phyloP scores from a whole-genome alignment of 306 rosid species.

The Albizia julibrissin region DNA sequence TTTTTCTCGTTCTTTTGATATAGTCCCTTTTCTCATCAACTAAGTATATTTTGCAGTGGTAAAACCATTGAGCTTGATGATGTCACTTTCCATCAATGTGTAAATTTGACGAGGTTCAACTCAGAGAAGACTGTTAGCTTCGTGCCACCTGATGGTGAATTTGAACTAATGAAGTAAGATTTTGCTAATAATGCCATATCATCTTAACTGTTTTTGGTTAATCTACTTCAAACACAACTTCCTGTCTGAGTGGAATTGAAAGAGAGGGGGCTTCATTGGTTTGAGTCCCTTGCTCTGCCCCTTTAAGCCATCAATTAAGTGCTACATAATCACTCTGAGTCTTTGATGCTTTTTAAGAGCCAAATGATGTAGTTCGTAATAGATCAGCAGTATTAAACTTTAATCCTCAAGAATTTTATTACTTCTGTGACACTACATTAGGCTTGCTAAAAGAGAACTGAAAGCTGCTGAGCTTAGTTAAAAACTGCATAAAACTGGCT shows the following conservation, averaged over 20 bases:
- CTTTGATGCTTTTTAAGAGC: neutral
- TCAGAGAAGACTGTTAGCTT: constrained; percentile 93
- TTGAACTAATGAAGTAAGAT: constrained; percentile 89
- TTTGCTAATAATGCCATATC: constrained; percentile 1
- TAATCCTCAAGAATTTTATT: neutral
- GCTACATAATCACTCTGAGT: neutral
- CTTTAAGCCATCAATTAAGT: neutral
- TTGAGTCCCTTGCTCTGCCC: constrained; percentile 2
- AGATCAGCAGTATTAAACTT: neutral
- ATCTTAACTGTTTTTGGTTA: constrained; percentile 1
- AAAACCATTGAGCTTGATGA: constrained; percentile 93
- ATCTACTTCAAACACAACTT: constrained; percentile 23
- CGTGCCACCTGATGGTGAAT: constrained; percentile 97
- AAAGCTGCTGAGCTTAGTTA: neutral
- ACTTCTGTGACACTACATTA: neutral
- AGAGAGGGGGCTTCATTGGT: neutral
- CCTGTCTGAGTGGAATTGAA: neutral
- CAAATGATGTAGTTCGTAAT: neutral
- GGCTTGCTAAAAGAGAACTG: neutral
- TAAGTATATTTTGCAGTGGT: constrained; percentile 57
- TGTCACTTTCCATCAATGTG: constrained; percentile 93
- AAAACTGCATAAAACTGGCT: neutral
- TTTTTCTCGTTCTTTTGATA: neutral
- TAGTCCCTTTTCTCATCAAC: neutral
- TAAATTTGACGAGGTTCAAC: constrained; percentile 88